Percentiles rank a stretch among this genome's conserved stretches.
Evolutionary conservation across 1,139 yeast genomes (phyloP).

Genomic region (Taphrina deformans): DNA sequence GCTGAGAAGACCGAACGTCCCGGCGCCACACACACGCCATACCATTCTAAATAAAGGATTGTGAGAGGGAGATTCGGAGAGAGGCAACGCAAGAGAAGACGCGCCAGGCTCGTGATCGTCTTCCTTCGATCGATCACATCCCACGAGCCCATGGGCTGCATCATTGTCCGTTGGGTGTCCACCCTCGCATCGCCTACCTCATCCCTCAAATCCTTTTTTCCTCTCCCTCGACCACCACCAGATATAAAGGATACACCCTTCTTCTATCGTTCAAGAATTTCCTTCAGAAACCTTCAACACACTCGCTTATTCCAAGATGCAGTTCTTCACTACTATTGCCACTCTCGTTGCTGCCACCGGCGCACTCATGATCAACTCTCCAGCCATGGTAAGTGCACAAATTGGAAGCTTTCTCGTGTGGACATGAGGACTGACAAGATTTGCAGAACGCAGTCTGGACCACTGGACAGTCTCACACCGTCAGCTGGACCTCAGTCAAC

Average conservation of each 20-base stretch:
- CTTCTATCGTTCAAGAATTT: not conserved
- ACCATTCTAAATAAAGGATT: not conserved
- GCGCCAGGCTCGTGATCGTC: not conserved
- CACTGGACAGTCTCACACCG: slow-evolving; percentile 5
- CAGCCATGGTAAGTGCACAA: slow-evolving; percentile 13
- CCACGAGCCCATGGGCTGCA: not conserved
- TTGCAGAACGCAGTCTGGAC: slow-evolving; percentile 20
- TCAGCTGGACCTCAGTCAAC: slow-evolving; percentile 31
- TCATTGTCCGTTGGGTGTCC: not conserved
- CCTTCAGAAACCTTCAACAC: not conserved
- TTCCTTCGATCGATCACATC: not conserved
- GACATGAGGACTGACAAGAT: not conserved
- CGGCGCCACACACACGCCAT: not conserved
- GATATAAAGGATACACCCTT: not conserved
- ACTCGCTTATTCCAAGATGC: slow-evolving; percentile 15
- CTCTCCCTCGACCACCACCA: not conserved
- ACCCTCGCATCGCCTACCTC: not conserved
- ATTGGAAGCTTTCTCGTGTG: not conserved
- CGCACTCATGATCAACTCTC: slow-evolving; percentile 25
- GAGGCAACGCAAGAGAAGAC: not conserved
- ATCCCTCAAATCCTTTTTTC: not conserved
- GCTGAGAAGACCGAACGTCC: not conserved
- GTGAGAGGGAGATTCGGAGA: not conserved
- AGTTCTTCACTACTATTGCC: slow-evolving; percentile 12
- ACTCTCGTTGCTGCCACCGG: slow-evolving; percentile 18